Conservation (phyloP, 768 basidiomycete genomes). For the Paxillus ammoniavirescens region DNA sequence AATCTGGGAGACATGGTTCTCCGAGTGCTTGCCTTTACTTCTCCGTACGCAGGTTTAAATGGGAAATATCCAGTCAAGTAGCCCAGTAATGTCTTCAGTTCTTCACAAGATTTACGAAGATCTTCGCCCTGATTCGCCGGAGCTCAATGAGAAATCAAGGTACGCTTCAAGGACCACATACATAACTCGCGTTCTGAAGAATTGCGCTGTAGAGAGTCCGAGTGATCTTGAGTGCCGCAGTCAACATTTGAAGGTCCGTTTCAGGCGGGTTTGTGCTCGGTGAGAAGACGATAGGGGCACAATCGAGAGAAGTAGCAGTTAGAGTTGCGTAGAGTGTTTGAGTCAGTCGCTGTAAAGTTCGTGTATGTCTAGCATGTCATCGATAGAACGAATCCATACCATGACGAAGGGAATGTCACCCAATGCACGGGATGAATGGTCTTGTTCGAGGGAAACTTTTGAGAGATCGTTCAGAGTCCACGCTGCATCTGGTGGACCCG, state of each 20-base stretch:
- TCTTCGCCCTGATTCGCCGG: constrained; percentile 22
- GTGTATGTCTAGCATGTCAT: constrained; percentile 13
- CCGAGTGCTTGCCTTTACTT: constrained; percentile 48
- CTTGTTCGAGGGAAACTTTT: constrained; percentile 17
- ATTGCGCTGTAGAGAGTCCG: constrained; percentile 59
- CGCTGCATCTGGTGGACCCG: constrained; percentile 9
- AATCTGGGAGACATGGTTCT: not conserved
- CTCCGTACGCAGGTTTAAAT: constrained; percentile 53
- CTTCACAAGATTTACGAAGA: constrained; percentile 35
- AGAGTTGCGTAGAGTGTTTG: constrained; percentile 76
- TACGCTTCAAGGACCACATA: constrained; percentile 11
- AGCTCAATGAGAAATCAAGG: constrained; percentile 4
- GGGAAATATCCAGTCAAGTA: constrained; percentile 88
- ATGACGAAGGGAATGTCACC: constrained; percentile 23
- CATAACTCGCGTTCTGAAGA: constrained; percentile 44
- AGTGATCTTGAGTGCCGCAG: constrained; percentile 56
- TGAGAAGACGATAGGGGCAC: constrained; percentile 78
- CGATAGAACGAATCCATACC: constrained; percentile 20
- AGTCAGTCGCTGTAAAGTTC: constrained; percentile 56
- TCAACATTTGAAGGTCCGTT: constrained; percentile 57
- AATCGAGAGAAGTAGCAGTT: constrained; percentile 83
- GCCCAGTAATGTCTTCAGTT: constrained; percentile 58
- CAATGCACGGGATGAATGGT: constrained; percentile 11
- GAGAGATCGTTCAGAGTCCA: constrained; percentile 38
- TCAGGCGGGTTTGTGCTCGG: constrained; percentile 59